Evolutionary conservation across 2,329 filamentous ascomycete species (phyloP), one percentile per base, ranked within the genome.

Genomic region (Sporothrix euskadiensis): DNA sequence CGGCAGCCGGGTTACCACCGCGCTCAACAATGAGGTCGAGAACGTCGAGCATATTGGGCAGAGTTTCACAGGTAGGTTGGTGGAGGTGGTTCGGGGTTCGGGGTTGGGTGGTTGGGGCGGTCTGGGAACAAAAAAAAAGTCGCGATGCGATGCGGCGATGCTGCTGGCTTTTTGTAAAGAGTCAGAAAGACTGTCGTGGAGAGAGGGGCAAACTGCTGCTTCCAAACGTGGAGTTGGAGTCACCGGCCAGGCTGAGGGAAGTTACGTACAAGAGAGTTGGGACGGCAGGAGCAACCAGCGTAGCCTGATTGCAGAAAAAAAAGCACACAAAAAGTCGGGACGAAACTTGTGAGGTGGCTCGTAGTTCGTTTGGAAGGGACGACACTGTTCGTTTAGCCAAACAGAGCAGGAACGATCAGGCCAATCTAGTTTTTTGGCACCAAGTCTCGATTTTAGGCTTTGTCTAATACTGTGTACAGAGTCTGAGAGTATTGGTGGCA

Each of bases 1-100:
- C 96, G 84, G 90, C 91, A 80, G 97, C 92, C 19, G 94, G 93
- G 84, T 98, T 90, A 78, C 96, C 96, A 77, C 95, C 96, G 78
- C 94, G 92, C 83, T 98, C 94, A 81, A 88, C 83, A 79, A 95
- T 91, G 81, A 95, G 94, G 80, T 94, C 92, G 78, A 88, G 86
- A 73, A 94, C 86, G 84, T 94, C 92, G 26, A 77, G 76, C 76
- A 77, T 76, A 44, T 68, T 76, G 69, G 69, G 61, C 30, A 16
- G 39, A 26, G 10, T 14, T 6, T 14, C 35, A 54, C 16, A 1
- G 30, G 61, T 56, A 6, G 12, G 12, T 1, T 22, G 14, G 19
- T 8, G 19, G 57, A 16, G 8, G 19, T 7, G 47, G 66, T 32
- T 44, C 35, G 56, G n/a, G 69, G 35, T 22, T 30, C 16, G 56